Evolutionary conservation across 164 flowering plant genomes (phyloP), one percentile per base, ranked within the genome.

Genomic region (Paratinospora sagittata): DNA sequence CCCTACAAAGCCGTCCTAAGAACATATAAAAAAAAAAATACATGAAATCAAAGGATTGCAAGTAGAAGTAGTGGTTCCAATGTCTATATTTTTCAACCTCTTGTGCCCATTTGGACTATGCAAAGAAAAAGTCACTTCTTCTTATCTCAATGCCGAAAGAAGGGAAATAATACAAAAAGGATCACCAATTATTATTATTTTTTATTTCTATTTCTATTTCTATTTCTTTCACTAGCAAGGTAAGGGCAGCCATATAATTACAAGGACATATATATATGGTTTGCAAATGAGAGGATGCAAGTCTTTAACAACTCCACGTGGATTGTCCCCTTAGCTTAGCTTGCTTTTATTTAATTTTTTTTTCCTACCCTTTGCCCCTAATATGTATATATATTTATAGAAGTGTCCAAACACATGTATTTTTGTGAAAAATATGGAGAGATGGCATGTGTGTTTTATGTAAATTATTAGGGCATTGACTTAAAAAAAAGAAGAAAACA

Each of bases 241-340:
- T 30, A 30, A 30, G 61, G 7, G 24, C 21, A 17, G 23, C 24
- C 21, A 55, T 21, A 52, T 17, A n/a, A n/a, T 30, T 30, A 2
- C 2, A 30, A 30, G 34, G 34, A 30, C 34, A 30, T 30, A 21
- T 5, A 52, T 19, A n/a, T 52, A 55, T 55, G 8, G n/a, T 23
- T 30, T 16, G 61, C 8, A 55, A 16, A n/a, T 55, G n/a, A 8
- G n/a, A 47, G 65, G 67, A 34, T 67, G 70, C 66, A 73, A 65
- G 27, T 62, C 71, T 24, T 68, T 52, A 73, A 66, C 73, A 21
- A 69, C 75, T 63, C 70, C 81, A 76, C 73, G 65, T 81, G 78
- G 76, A 72, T 60, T 76, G 77, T 74, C 73, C 69, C 71, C 62
- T 58, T 37, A 36, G 65, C 67, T 66, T 30, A 1, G 2, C 4